Evolutionary conservation across 1,139 yeast species (phyloP), one percentile per base, ranked within the genome.

Genomic region (Yamadazyma diddensiae): DNA sequence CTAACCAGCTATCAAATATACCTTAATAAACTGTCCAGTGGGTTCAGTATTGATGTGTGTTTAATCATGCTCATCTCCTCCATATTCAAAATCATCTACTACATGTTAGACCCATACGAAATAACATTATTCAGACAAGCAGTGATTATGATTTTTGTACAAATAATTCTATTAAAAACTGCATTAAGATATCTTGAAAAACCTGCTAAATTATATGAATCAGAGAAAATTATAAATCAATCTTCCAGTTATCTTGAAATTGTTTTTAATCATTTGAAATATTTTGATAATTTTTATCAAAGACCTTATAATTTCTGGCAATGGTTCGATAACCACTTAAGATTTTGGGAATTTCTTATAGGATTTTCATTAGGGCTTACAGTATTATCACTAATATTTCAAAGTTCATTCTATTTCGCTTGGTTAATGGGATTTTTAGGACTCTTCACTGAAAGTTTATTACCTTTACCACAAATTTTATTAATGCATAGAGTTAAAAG

Each of bases 381-480:
- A 0, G 37, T 66, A 2, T 43, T 75, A 11, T 82, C 87, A 10
- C 28, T 66, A 0, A 16, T 72, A 0, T 62, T 81, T 28, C 63
- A 65, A 30, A 49, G 49, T 22, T 62, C 50, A 42, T 53, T 58
- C 13, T 39, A 54, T 15, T 79, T 73, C 49, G 79, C 82, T 2
- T 70, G 73, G n/a, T 42, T 71, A 1, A 65, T 88, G 28, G 96
- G 95, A 0, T 64, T 84, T 3, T 45, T 75, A 13, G 94, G 96
- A 0, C 69, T 88, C 28, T 68, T 86, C 34, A 71, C 85, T 15
- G 97, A 88, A 52, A 79, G 92, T n/a, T 62, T 85, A 15, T 64
- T 88, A 36, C 97, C 97, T 3, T 62, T 88, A 31, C 97, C 97
- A 0, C 97, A 88, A 56, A 85, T 88, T 30, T 62, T 90, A 20